Evolutionary conservation across 257 asterid species (phyloP).

Genomic region (Apocynum venetum): DNA sequence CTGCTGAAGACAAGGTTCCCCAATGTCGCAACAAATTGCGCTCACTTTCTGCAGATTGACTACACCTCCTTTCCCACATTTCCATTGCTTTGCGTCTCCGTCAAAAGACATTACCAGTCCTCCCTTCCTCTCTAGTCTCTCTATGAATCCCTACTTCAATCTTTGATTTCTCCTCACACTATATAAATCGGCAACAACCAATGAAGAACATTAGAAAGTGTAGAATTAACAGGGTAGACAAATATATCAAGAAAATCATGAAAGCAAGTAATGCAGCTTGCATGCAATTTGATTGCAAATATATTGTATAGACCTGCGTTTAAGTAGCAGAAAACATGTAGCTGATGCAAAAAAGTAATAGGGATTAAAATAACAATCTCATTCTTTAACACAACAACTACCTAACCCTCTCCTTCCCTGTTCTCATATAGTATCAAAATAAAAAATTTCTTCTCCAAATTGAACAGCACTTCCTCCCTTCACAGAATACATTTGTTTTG

Average conservation of each 20-base stretch:
- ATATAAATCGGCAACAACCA: slow-evolving; percentile 5
- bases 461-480: not conserved
- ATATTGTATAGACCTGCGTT: not conserved
- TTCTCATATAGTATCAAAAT: not conserved
- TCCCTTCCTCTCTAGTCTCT: slow-evolving; percentile 17
- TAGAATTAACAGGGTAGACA: not conserved
- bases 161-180: slow-evolving; percentile 1
- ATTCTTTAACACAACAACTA: not conserved
- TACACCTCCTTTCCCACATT: slow-evolving; percentile 71
- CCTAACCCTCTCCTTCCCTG: not conserved
- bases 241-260: not conserved
- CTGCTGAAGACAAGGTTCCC: slow-evolving; percentile 94
- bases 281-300: not conserved
- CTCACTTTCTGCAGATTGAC: slow-evolving; percentile 75
- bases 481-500: not conserved
- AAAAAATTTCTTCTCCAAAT: not conserved
- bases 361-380: not conserved
- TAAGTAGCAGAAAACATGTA: not conserved
- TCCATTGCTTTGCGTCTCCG: slow-evolving; percentile 73
- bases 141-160: not conserved
- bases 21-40: slow-evolving; percentile 85
- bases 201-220: not conserved
- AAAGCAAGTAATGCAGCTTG: not conserved
- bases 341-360: not conserved
- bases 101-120: slow-evolving; percentile 74